These are phyloP conservation scores for Solanum microdontum DNA, from an alignment of 257 asterid species.

Conservation along the genomic window DNA sequence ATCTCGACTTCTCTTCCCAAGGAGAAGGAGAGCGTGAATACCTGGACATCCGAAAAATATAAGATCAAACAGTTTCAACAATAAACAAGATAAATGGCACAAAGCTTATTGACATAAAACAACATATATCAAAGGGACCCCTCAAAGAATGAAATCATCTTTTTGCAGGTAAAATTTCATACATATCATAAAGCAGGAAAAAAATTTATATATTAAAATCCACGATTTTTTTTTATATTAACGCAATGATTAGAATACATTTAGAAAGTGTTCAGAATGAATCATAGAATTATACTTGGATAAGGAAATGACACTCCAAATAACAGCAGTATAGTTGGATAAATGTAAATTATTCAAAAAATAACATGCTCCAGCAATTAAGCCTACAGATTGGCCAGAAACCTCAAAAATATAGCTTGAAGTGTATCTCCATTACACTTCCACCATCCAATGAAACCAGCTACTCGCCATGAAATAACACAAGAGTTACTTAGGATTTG, in stretches of 20 bases:
- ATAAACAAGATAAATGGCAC: background rate
- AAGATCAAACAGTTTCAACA: background rate
- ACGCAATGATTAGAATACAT: background rate
- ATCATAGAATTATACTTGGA: background rate
- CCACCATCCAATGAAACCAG: background rate
- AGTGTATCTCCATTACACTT: background rate
- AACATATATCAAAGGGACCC: background rate
- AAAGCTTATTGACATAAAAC: background rate
- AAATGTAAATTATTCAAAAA: background rate
- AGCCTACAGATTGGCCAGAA: background rate
- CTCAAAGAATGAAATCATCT: background rate
- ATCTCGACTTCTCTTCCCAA: slow-evolving; percentile 1
- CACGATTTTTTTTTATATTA: background rate
- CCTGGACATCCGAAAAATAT: background rate
- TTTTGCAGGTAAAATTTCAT: background rate
- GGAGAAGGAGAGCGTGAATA: slow-evolving; percentile 11
- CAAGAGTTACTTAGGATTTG: background rate
- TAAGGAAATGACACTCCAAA: background rate
- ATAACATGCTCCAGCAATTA: background rate
- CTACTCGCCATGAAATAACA: background rate
- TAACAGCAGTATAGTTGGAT: background rate
- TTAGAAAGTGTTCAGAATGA: background rate
- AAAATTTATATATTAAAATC: background rate
- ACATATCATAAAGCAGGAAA: background rate
- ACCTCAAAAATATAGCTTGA: background rate